Base-by-base conservation (phyloP, 805 yeast species). In the Ogataea ganodermae region DNA sequence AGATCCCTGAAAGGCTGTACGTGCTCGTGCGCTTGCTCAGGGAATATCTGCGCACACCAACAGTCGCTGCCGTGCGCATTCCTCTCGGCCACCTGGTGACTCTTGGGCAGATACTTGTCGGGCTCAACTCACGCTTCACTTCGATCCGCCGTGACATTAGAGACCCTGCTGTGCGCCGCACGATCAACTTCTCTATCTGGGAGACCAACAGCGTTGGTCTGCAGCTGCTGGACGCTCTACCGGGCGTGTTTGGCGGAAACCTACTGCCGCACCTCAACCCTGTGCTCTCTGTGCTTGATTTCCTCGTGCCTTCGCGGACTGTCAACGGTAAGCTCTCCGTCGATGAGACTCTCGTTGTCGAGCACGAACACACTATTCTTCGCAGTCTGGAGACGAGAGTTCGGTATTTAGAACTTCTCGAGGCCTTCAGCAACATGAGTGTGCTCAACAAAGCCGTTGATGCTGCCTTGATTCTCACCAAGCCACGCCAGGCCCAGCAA, bases 11-110 rank as follows among this genome's bases (percentile, higher is more conserved):
- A 33, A 72, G 90, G 61, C 51, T 85, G 9, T 63, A 70, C 9
- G 56, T 76, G 4, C 65, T 86, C 30, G 62, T 74, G 28, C 70
- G 70, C 24, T 48, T 84, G 46, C 44, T 86, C 52, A 53, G 62
- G 48, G 66, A 76, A 2, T 78, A 76, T 48, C 60, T 81, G 27
- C 65, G 74, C 3, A 69, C 79, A 6, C 76, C 80, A 21, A 81
- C 89, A 1, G 79, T 77, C 33, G 74, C 71, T 55, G 70, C 81
- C 10, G 73, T 66, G 10, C 57, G 61, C 31, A 44, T 86, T 6
- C 94, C 95, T 2, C 52, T 88, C 12, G 91, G 92, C 1, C 57
- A 68, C 37, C 60, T 85, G 2, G 59, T 84, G 4, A 61, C 71
- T 7, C 50, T 83, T 41, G 69, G 74, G 18, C 89, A 85, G 56